Base-by-base conservation (phyloP, 176 grass and related monocot genomes). In the Elaeis guineensis region DNA sequence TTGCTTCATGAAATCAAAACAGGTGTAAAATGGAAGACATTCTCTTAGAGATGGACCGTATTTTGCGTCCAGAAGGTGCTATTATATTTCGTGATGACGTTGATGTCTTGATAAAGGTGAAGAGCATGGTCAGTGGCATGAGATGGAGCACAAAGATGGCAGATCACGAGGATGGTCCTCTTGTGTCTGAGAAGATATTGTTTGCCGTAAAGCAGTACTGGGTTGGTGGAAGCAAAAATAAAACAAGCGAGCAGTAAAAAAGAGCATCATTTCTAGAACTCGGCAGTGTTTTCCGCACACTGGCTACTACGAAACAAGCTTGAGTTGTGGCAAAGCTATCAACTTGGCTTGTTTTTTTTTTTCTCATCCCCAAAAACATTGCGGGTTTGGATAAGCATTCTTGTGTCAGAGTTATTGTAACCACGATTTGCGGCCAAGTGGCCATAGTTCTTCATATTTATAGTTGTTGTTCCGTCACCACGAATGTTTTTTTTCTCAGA, bases 1-100 rank as follows among this genome's bases (percentile, higher is more conserved):
- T 73, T 52, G 25, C 51, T 12, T 68, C 16, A 39, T 55, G 17
- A 49, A 4, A 63, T 16, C 19, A 29, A 32, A 72, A 73, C 80
- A 95, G 86, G 74, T 89, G 86, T 76, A 77, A 90, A 49, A 81
- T 76, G 68, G 84, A 89, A 77, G 85, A 95, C 62, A 77, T 95
- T 63, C 79, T 95, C 25, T 32, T 95, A 39, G 86, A 95, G 82
- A 95, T 95, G 86, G 90, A 95, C 69, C 61, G 90, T 25, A 86
- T 95, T 35, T 78, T 95, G 69, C 78, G 90, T 9, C 82, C 90
- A 14, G 90, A 95, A 66, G 86, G 90, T 2, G 64, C 90, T 25
- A 73, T 82, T 70, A 90, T 95, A 79, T 74, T 90, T 25, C 82
- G 79, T 11, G 90, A 95, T 52, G 78, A 64, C 25, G 75, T 86